Evolutionary conservation across 768 basidiomycete genomes (phyloP), one percentile per base, ranked within the genome.

Genomic region (Cyathus striatus): DNA sequence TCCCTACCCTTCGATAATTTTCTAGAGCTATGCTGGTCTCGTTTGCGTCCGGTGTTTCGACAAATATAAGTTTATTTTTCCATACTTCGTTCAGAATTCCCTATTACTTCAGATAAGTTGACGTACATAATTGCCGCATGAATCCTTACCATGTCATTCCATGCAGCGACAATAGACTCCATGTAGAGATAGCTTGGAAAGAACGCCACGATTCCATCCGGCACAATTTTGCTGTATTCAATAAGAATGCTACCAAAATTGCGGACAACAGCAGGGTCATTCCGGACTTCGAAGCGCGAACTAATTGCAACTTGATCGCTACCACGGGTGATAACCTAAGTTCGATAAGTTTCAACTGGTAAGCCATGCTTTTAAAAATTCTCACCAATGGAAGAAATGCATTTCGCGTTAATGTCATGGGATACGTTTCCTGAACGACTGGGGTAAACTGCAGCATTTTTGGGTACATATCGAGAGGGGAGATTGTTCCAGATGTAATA

Each of bases 131-230:
- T 32, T 34, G 26, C 43, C 23, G 36, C 23, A 39, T 25, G 17
- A 38, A 36, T 16, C 66, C 85, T 41, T 60, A 94, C 96, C 96
- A 99, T 99, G 62, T 99, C 96, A 58, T 98, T 97, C 96, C 96
- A 99, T n/a, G 96, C 96, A 2, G 93, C 92, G 9, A 98, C 96
- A 46, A 99, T 99, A 18, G 90, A 93, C 64, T 99, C 96, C 96
- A 99, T 99, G 63, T 99, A 99, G 12, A 99, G 80, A 67, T 99
- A 99, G 65, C 90, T 92, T 16, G 96, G 96, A 66, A 99, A 99
- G 75, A 99, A 99, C 3, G 93, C 94, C 16, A 98, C 96, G 48
- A 99, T 89, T 10, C 96, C 96, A 63, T 99, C 96, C 6, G 96
- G 96, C 1, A 99, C 94, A 42, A 90, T 91, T 60, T 94, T 94